phyloP scores from a whole-genome alignment of 768 basidiomycete genomes.

The Pisolithus marmoratus region DNA sequence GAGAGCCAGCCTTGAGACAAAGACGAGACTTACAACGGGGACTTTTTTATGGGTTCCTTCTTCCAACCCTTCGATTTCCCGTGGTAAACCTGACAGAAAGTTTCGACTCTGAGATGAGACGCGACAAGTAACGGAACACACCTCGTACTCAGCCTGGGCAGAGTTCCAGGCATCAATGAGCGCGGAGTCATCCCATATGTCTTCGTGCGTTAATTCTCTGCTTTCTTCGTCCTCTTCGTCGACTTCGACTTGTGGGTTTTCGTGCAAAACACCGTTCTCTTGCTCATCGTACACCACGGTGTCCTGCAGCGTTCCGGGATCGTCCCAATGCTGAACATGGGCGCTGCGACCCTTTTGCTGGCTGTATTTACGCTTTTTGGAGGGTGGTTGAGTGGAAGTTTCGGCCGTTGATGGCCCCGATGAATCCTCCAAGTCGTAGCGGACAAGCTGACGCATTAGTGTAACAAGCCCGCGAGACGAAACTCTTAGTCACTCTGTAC shows the following conservation, averaged over 20 bases:
- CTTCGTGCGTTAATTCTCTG: slow-evolving; percentile 60
- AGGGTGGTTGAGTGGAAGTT: slow-evolving; percentile 26
- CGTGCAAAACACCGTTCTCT: slow-evolving; percentile 2
- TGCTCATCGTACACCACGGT: slow-evolving; percentile 30
- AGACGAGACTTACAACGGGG: slow-evolving; percentile 53
- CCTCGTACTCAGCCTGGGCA: slow-evolving; percentile 76
- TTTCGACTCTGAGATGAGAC: neutral
- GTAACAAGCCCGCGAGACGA: neutral
- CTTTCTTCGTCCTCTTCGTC: slow-evolving; percentile 43
- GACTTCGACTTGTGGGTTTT: slow-evolving; percentile 22
- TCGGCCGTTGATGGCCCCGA: slow-evolving; percentile 6
- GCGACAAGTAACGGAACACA: slow-evolving; percentile 17
- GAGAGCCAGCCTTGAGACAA: neutral
- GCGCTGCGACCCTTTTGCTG: slow-evolving; percentile 16
- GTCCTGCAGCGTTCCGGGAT: slow-evolving; percentile 24
- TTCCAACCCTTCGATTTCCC: slow-evolving; percentile 71
- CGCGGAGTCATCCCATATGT: slow-evolving; percentile 85
- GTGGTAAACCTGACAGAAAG: slow-evolving; percentile 46
- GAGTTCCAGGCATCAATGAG: slow-evolving; percentile 82
- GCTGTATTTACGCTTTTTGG: slow-evolving; percentile 47
- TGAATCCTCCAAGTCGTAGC: slow-evolving; percentile 21
- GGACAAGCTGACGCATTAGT: slow-evolving; percentile 24
- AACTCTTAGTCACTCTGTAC: neutral
- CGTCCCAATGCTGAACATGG: slow-evolving; percentile 40
- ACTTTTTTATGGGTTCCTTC: slow-evolving; percentile 59